Percentiles rank a stretch among this genome's conserved stretches.
These are phyloP conservation scores for Leishmania aethiopica DNA, from an alignment of 208 protist genomes.

Conservation along the genomic window DNA sequence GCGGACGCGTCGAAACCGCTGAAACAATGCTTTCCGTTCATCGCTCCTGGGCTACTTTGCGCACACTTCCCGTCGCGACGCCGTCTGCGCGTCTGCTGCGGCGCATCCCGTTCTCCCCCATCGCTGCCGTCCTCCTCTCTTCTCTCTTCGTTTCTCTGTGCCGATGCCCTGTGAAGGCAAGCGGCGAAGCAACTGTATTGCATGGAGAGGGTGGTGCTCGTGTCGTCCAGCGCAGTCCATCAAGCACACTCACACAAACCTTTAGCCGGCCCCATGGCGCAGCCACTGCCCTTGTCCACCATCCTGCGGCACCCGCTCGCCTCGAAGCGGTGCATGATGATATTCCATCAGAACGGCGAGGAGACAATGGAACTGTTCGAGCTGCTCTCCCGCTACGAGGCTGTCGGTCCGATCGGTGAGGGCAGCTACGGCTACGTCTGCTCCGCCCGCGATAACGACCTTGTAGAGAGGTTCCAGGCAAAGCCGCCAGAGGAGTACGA, in stretches of 20 bases:
- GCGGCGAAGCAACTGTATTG: background rate
- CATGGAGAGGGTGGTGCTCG: background rate
- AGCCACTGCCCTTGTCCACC: constrained; percentile 30
- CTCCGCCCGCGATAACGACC: constrained; percentile 70
- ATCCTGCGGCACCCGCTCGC: constrained; percentile 74
- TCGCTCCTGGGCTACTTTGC: background rate
- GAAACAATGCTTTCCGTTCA: background rate
- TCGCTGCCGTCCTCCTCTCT: background rate
- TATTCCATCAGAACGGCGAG: constrained; percentile 50
- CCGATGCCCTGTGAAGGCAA: background rate
- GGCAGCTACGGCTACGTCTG: constrained; percentile 85
- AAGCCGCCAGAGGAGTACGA: constrained; percentile 54
- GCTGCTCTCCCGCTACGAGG: constrained; percentile 78
- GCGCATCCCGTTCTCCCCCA: background rate
- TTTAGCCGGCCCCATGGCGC: constrained; percentile 12
- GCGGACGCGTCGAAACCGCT: no score
- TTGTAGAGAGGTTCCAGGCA: constrained; percentile 55
- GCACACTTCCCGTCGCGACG: background rate
- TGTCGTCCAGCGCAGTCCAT: background rate
- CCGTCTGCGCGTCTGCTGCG: background rate
- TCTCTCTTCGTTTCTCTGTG: background rate
- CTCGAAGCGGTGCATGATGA: constrained; percentile 75
- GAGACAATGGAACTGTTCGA: constrained; percentile 77
- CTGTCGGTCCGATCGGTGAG: constrained; percentile 58
- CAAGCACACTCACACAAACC: background rate